Percentiles rank a stretch among this genome's conserved stretches.
Conservation (phyloP, 441 rosid species). For the Sinapis alba region DNA sequence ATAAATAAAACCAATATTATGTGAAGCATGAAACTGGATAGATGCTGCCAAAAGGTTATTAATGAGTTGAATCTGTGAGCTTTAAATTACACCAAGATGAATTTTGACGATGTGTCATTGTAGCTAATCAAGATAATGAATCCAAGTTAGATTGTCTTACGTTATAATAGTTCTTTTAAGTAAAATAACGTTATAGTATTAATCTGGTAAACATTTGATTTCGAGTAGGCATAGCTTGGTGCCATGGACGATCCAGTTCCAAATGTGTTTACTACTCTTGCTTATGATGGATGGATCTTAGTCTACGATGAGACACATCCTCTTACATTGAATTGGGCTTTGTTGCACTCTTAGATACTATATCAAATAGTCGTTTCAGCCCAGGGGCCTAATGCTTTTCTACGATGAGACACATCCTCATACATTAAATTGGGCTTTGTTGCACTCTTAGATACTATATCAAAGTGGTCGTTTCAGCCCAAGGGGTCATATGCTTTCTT, state of each 20-base stretch:
- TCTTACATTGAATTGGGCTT: not conserved
- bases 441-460: not conserved
- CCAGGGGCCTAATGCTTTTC: not conserved
- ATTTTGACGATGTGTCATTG: not conserved
- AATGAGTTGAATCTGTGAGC: not conserved
- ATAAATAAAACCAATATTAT: not conserved
- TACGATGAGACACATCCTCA: not conserved
- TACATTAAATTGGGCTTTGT: not conserved
- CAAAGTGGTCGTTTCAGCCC: not conserved
- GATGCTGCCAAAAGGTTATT: not conserved
- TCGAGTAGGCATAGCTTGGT: not conserved
- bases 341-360: not conserved
- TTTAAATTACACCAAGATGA: not conserved
- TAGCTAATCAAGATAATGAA: not conserved
- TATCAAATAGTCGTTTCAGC: not conserved
- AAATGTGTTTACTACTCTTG: not conserved
- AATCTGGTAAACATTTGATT: not conserved
- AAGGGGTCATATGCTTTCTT: not conserved
- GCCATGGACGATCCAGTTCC: not conserved
- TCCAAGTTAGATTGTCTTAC: not conserved
- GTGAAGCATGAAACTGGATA: not conserved
- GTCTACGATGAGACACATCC: not conserved
- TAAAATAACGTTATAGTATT: not conserved
- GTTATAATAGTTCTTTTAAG: not conserved
- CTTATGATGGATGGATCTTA: not conserved